Evolutionary conservation across 2,329 filamentous ascomycete species (phyloP).

Genomic region (Phaeosphaeria sp.): DNA sequence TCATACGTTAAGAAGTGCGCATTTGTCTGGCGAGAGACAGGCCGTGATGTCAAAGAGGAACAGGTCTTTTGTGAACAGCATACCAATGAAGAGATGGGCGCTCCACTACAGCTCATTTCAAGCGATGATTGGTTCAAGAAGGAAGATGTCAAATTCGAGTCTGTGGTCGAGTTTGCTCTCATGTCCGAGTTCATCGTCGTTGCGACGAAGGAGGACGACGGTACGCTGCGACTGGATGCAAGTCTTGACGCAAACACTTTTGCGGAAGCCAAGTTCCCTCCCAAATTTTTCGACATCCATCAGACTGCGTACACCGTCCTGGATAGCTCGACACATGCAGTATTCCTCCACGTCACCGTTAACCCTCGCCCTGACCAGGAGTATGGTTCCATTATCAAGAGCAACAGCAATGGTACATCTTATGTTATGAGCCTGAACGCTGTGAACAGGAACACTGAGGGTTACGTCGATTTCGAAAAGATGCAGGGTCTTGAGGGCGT

Average conservation of each 20-base stretch:
- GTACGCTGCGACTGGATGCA: conserved; percentile 76
- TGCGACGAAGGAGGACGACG: conserved; percentile 71
- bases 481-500: conserved; percentile 92
- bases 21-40: conserved; percentile 74
- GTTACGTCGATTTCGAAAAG: conserved; percentile 95
- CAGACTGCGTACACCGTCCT: conserved; percentile 89
- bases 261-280: conserved; percentile 83
- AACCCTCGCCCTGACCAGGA: conserved; percentile 68
- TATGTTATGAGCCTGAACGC: conserved; percentile 83
- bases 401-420: conserved; percentile 96
- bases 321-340: conserved; percentile 90
- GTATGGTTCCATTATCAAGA: conserved; percentile 92
- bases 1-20: conserved; percentile 82
- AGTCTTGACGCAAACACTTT: conserved; percentile 86
- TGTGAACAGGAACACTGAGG: conserved; percentile 79
- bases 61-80: conserved; percentile 71
- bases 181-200: conserved; percentile 98
- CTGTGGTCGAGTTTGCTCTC: conserved; percentile 85
- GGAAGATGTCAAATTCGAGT: conserved; percentile 66
- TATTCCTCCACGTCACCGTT: conserved; percentile 92
- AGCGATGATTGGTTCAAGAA: conserved; percentile 81
- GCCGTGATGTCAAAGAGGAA: conserved; percentile 62
- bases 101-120: conserved; percentile 72
- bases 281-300: conserved; percentile 79
- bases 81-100: conserved; percentile 67